Evolutionary conservation across 176 grass and related monocot genomes (phyloP).

Genomic region (Musa troglodytarum): DNA sequence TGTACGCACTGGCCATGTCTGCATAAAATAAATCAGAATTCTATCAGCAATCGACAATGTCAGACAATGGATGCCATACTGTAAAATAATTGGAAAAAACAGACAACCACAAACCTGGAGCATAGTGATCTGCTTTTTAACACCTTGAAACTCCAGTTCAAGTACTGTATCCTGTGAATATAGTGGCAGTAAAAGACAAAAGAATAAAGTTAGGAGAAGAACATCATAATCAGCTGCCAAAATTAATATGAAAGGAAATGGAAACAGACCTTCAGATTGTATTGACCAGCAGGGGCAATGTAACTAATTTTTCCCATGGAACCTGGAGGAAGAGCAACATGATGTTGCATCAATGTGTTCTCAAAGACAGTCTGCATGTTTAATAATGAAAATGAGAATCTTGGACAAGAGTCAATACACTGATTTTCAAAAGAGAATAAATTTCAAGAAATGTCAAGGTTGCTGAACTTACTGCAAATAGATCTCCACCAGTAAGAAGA

Average conservation of each 20-base stretch:
- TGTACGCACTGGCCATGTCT: constrained; percentile 10
- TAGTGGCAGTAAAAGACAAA: neutral
- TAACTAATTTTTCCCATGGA: constrained; percentile 71
- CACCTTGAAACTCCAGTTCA: constrained; percentile 75
- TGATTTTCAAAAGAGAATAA: neutral
- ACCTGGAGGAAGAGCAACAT: constrained; percentile 70
- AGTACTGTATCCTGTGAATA: constrained; percentile 60
- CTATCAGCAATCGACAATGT: no score
- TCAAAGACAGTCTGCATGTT: constrained; percentile 46
- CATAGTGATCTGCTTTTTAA: constrained; percentile 70
- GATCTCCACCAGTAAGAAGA: constrained; percentile 57
- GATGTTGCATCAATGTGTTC: constrained; percentile 69
- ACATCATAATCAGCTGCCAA: neutral
- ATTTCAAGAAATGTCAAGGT: neutral
- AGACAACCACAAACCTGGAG: constrained; percentile 43
- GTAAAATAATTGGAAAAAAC: no score
- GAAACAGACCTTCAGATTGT: constrained; percentile 53
- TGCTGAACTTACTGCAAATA: constrained; percentile 52
- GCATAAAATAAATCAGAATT: constrained; percentile 11
- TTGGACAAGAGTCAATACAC: no score
- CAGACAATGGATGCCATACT: neutral
- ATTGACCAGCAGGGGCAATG: constrained; percentile 62
- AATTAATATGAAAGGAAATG: constrained; percentile 7
- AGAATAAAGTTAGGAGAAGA: neutral
- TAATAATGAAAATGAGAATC: constrained; percentile 19